These are phyloP conservation scores for Stylonectria norvegica DNA, from an alignment of 2,329 filamentous ascomycete genomes.

Conservation along the genomic window DNA sequence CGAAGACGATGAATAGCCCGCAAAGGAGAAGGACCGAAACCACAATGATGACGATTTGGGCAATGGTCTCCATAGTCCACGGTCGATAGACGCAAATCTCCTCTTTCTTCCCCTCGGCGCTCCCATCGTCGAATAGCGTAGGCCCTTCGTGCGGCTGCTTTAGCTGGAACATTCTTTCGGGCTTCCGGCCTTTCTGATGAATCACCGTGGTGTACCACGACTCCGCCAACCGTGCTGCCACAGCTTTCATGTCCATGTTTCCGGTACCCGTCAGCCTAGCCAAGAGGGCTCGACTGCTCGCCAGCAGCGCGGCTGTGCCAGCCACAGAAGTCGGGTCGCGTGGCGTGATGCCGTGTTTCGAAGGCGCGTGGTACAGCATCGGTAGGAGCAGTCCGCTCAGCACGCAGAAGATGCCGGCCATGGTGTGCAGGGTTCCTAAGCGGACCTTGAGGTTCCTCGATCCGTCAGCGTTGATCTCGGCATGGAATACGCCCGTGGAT, in stretches of 20 bases:
- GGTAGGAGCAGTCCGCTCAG: slow-evolving; percentile 17
- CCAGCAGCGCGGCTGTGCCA: slow-evolving; percentile 24
- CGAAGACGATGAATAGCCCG: slow-evolving; percentile 22
- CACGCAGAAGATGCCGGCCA: slow-evolving; percentile 23
- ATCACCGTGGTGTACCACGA: slow-evolving; percentile 29
- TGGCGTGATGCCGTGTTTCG: slow-evolving; percentile 25
- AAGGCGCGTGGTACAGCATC: slow-evolving; percentile 27
- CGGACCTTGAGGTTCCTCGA: slow-evolving; percentile 17
- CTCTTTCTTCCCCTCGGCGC: slow-evolving; percentile 8
- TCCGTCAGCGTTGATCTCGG: slow-evolving; percentile 18
- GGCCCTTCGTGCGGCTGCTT: slow-evolving; percentile 23
- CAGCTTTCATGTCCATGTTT: slow-evolving; percentile 19
- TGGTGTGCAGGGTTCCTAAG: slow-evolving; percentile 20
- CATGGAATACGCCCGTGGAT: slow-evolving; percentile 26
- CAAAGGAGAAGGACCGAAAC: slow-evolving; percentile 16
- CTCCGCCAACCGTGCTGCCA: slow-evolving; percentile 21
- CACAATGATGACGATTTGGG: slow-evolving; percentile 13
- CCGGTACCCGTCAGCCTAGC: slow-evolving; percentile 23
- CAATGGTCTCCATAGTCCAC: slow-evolving; percentile 20
- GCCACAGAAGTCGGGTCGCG: slow-evolving; percentile 27
- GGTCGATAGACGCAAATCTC: slow-evolving; percentile 21
- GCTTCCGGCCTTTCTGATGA: slow-evolving; percentile 19
- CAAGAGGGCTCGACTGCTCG: slow-evolving; percentile 24
- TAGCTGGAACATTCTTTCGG: slow-evolving; percentile 24
- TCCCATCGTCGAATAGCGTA: slow-evolving; percentile 11